phyloP scores from a whole-genome alignment of 2,329 filamentous ascomycete species.

The Fusarium ramigenum region DNA sequence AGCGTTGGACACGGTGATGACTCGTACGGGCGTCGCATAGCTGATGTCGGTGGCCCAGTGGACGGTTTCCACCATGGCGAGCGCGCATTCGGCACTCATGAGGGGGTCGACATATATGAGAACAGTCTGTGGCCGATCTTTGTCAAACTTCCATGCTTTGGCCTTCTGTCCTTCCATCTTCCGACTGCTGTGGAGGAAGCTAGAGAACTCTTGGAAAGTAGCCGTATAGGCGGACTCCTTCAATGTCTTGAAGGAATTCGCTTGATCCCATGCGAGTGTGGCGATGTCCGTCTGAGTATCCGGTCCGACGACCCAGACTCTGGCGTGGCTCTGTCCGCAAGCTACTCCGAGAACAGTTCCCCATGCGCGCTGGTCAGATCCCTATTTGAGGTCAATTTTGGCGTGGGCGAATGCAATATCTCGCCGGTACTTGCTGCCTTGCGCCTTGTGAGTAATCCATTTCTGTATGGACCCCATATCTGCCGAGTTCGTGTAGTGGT shows the following conservation, averaged over 20 bases:
- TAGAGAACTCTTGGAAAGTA: background rate
- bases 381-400: background rate
- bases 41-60: background rate
- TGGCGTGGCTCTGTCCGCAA: background rate
- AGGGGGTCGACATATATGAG: background rate
- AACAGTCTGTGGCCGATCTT: background rate
- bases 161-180: background rate
- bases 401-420: background rate
- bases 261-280: background rate
- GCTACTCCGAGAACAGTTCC: rapidly evolving
- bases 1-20: background rate
- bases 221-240: background rate
- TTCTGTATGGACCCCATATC: background rate
- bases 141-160: no score
- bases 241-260: background rate
- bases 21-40: background rate
- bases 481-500: no score
- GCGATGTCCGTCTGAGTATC: background rate
- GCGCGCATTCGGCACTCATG: background rate
- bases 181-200: rapidly evolving
- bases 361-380: background rate
- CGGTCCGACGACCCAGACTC: background rate
- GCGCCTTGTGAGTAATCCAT: background rate
- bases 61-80: background rate
- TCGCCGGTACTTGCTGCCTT: background rate